These are phyloP conservation scores for Saccharomycopsis malanga DNA, from an alignment of 805 yeast genomes.

Conservation along the genomic window DNA sequence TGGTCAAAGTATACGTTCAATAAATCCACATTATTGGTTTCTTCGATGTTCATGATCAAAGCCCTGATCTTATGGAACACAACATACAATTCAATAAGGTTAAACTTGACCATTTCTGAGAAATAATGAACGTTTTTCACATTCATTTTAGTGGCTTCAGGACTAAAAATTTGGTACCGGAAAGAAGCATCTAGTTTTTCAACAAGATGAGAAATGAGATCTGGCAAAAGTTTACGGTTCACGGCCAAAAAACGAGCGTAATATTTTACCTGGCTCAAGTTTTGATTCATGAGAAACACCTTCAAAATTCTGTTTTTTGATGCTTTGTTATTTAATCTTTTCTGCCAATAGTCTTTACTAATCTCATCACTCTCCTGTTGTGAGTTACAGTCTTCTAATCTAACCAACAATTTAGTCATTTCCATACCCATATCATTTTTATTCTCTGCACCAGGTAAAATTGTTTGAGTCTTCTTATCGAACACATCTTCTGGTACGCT, in stretches of 20 bases:
- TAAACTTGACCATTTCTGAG: slow-evolving; percentile 71
- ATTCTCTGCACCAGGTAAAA: not conserved
- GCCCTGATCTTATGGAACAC: slow-evolving; percentile 66
- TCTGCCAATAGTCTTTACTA: slow-evolving; percentile 41
- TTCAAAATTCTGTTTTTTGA: slow-evolving; percentile 54
- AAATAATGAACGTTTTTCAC: slow-evolving; percentile 56
- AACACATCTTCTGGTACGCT: not conserved
- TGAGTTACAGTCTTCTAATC: slow-evolving; percentile 37
- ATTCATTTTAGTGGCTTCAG: slow-evolving; percentile 26
- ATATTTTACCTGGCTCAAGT: slow-evolving; percentile 39
- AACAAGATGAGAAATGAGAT: slow-evolving; percentile 45
- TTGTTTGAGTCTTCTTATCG: slow-evolving; percentile 7
- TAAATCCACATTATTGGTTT: slow-evolving; percentile 57
- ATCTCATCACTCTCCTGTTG: slow-evolving; percentile 45
- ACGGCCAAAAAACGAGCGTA: slow-evolving; percentile 67
- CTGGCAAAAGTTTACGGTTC: slow-evolving; percentile 42
- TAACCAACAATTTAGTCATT: slow-evolving; percentile 37
- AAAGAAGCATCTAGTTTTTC: slow-evolving; percentile 51
- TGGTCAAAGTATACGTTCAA: slow-evolving; percentile 65
- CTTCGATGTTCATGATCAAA: slow-evolving; percentile 44
- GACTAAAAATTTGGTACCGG: slow-evolving; percentile 48
- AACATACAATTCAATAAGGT: slow-evolving; percentile 60
- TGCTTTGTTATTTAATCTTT: slow-evolving; percentile 62
- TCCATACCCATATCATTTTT: slow-evolving; percentile 21
- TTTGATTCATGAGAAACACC: slow-evolving; percentile 45